Conservation (phyloP, 1,284 basidiomycete genomes). For the Microbotryomycetes sp. region DNA sequence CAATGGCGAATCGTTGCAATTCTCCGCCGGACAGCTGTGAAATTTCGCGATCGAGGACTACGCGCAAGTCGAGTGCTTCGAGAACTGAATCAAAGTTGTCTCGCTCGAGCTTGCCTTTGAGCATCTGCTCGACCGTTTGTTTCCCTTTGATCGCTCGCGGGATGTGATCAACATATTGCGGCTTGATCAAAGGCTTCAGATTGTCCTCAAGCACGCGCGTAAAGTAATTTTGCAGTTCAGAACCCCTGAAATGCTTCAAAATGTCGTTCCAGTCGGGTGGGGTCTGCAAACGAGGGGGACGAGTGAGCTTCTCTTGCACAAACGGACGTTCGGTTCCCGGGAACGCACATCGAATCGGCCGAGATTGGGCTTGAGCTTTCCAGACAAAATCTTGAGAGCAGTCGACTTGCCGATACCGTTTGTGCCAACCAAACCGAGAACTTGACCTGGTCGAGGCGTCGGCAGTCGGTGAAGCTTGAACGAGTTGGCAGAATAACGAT, state of each 20-base stretch:
- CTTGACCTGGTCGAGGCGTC: constrained; percentile 88
- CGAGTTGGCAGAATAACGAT: constrained; percentile 92
- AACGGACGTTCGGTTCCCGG: too few relatives aligned
- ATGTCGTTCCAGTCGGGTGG: constrained; percentile 98
- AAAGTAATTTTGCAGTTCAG: constrained; percentile 96
- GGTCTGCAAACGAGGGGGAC: constrained; percentile 54
- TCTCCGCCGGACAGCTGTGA: constrained; percentile 86
- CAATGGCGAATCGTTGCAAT: constrained; percentile 90
- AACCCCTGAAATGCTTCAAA: constrained; percentile 91
- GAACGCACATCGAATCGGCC: constrained; percentile 73
- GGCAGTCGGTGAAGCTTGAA: constrained; percentile 97
- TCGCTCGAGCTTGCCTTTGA: constrained; percentile 71
- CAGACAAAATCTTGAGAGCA: constrained; percentile 87
- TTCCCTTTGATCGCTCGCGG: constrained; percentile 86
- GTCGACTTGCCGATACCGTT: constrained; percentile 99
- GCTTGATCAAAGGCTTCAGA: constrained; percentile 93
- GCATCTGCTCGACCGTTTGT: constrained; percentile 78
- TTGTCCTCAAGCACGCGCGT: constrained; percentile 98
- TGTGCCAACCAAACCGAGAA: constrained; percentile 89
- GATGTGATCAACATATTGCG: constrained; percentile 98
- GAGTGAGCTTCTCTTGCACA: not conserved
- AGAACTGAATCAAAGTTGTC: constrained; percentile 76
- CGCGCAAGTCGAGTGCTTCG: constrained; percentile 73
- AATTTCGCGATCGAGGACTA: constrained; percentile 76
- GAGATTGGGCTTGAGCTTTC: constrained; percentile 89